A percentile compares a stretch with the other conserved stretches of the same genome.
These are phyloP conservation scores for Sergeia podlipaevii DNA, from an alignment of 208 protist genomes.

Conservation along the genomic window DNA sequence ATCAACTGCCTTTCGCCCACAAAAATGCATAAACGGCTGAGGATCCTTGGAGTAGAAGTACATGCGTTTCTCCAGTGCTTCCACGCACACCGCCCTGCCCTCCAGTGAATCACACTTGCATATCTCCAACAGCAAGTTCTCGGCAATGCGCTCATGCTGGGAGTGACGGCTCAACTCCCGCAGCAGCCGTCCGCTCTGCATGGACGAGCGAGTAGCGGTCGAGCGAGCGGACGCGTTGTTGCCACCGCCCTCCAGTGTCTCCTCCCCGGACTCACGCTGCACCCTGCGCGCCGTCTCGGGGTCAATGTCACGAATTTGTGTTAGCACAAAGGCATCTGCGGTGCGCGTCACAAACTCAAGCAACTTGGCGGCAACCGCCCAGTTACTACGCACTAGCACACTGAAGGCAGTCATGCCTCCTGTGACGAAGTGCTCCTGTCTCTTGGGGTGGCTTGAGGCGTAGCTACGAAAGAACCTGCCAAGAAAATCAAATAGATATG, in stretches of 20 bases:
- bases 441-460: constrained; percentile 65
- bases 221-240: constrained; percentile 18
- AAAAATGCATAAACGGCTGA: constrained; percentile 61
- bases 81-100: constrained; percentile 39
- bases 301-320: constrained; percentile 82
- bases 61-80: constrained; percentile 69
- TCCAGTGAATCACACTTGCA: constrained; percentile 27
- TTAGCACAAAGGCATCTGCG: constrained; percentile 73
- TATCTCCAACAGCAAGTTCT: constrained; percentile 63
- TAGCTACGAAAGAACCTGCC: constrained; percentile 81
- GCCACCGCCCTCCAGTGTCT: constrained; percentile 10
- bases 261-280: constrained; percentile 4
- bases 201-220: constrained; percentile 52
- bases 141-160: constrained; percentile 76
- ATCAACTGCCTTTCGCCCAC: constrained; percentile 12
- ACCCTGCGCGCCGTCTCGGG: constrained; percentile 44
- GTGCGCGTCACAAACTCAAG: constrained; percentile 57
- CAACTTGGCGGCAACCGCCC: constrained; percentile 24
- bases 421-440: constrained; percentile 52
- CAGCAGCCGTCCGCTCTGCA: constrained; percentile 72
- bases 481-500: constrained; percentile 67
- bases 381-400: constrained; percentile 40
- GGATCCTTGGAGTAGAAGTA: constrained; percentile 83
- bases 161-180: constrained; percentile 82
- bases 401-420: constrained; percentile 59